phyloP scores from a whole-genome alignment of 2,329 filamentous ascomycete genomes.

The Colletotrichum cereale region DNA sequence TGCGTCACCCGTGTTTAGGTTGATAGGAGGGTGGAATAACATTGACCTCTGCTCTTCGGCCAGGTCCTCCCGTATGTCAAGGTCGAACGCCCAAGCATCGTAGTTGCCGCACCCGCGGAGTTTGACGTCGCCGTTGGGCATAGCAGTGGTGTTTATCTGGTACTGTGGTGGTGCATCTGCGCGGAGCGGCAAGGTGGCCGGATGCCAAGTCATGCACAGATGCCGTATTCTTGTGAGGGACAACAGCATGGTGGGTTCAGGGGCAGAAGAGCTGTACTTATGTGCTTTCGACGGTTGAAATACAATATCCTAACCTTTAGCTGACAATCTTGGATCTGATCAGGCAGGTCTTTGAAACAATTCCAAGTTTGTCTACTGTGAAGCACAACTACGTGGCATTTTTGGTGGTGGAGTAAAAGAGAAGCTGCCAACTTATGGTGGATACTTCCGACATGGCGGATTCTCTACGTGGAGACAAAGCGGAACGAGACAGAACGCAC shows the following conservation, averaged over 20 bases:
- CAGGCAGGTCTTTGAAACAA: neutral
- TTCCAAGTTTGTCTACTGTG: neutral
- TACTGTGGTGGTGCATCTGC: neutral
- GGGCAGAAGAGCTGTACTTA: neutral
- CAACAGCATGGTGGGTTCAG: neutral
- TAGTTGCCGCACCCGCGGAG: neutral
- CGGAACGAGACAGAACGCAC: neutral
- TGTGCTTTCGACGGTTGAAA: neutral
- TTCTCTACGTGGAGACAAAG: neutral
- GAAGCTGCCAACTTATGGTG: neutral
- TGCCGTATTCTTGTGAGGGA: neutral
- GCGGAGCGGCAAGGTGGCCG: neutral
- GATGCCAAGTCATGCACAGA: neutral
- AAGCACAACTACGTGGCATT: neutral
- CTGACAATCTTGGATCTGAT: neutral
- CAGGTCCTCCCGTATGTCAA: too few relatives aligned
- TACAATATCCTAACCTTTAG: rapidly evolving
- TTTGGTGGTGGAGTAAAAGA: too few relatives aligned
- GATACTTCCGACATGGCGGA: neutral
- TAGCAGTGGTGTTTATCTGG: rapidly evolving
- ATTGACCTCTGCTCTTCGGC: neutral
- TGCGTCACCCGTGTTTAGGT: neutral
- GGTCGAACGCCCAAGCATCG: neutral
- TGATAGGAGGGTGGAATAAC: neutral
- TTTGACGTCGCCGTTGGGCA: neutral